phyloP scores from a whole-genome alignment of 495 filamentous ascomycete species.

The Filosporella fistucella region DNA sequence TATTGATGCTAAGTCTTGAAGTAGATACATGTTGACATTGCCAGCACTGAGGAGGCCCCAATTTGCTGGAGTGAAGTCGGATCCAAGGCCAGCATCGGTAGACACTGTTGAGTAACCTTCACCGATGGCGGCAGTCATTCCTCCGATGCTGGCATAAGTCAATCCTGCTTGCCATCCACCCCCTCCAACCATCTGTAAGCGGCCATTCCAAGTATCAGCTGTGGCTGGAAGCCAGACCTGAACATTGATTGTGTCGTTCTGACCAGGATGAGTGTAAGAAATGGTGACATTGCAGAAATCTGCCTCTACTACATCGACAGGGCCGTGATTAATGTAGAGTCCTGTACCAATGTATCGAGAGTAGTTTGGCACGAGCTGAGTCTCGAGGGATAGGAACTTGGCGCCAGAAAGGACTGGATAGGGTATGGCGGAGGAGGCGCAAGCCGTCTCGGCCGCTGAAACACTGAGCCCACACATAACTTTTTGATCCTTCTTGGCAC shows the following conservation, averaged over 20 bases:
- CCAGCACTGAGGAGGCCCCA: constrained; percentile 39
- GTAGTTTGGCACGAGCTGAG: background rate
- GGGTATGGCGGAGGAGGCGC: background rate
- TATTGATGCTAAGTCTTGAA: constrained; percentile 34
- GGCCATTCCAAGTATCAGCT: constrained; percentile 31
- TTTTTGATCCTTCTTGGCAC: too few relatives aligned
- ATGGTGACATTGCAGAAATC: constrained; percentile 43
- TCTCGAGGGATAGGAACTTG: background rate
- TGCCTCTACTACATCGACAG: background rate
- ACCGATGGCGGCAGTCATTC: constrained; percentile 25
- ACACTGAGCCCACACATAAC: too few relatives aligned
- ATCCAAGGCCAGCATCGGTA: constrained; percentile 36
- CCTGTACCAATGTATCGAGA: background rate
- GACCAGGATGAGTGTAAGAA: constrained; percentile 37
- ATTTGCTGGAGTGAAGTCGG: background rate
- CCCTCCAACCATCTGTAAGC: constrained; percentile 38
- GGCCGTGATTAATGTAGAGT: background rate
- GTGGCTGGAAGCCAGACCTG: constrained; percentile 35
- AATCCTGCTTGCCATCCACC: constrained; percentile 35
- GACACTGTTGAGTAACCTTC: constrained; percentile 34
- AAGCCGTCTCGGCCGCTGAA: background rate
- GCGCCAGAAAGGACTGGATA: background rate
- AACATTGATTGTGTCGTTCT: constrained; percentile 31
- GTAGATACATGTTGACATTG: constrained; percentile 33
- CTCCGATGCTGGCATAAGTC: constrained; percentile 9